A percentile compares a stretch with the other conserved stretches of the same genome.
These are phyloP conservation scores for Rhynchosporium secalis DNA, from an alignment of 2,329 filamentous ascomycete species.

Conservation along the genomic window DNA sequence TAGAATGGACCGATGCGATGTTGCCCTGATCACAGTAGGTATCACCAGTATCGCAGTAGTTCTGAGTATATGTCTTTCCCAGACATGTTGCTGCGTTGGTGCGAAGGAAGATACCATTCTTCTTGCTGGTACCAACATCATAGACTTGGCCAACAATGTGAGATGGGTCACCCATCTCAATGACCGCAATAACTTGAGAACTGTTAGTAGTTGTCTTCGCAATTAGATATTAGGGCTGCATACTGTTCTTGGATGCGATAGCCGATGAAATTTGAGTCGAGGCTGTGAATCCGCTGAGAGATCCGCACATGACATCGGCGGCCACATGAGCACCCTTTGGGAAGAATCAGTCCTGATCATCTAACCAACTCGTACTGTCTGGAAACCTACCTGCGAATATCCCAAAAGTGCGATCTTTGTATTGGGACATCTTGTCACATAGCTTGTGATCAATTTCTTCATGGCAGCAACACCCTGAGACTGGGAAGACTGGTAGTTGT, in stretches of 20 bases:
- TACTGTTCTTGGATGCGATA: slow-evolving; percentile 6
- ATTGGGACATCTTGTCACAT: slow-evolving; percentile 34
- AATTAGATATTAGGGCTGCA: neutral
- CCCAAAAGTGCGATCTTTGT: slow-evolving; percentile 39
- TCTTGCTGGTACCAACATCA: slow-evolving; percentile 33
- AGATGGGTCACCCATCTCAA: slow-evolving; percentile 38
- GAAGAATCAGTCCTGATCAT: neutral
- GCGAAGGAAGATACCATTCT: slow-evolving; percentile 3
- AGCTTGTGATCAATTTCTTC: slow-evolving; percentile 34
- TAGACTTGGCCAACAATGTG: slow-evolving; percentile 35
- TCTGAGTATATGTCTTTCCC: slow-evolving; percentile 5
- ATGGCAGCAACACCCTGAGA: slow-evolving; percentile 37
- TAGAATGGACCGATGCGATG: slow-evolving; percentile 10
- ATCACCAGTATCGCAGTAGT: slow-evolving; percentile 19
- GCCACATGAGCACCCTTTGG: slow-evolving; percentile 27
- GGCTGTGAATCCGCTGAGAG: slow-evolving; percentile 31
- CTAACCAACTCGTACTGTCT: neutral
- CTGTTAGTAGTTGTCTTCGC: neutral
- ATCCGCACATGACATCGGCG: slow-evolving; percentile 24
- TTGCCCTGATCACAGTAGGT: slow-evolving; percentile 16
- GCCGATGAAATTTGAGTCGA: slow-evolving; percentile 15
- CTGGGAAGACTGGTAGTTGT: slow-evolving; percentile 35
- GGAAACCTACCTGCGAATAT: slow-evolving; percentile 35
- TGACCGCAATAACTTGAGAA: neutral
- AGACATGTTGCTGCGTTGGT: slow-evolving; percentile 3